Conservation (phyloP, 2,329 filamentous ascomycete species). For the Venturia aucupariae region DNA sequence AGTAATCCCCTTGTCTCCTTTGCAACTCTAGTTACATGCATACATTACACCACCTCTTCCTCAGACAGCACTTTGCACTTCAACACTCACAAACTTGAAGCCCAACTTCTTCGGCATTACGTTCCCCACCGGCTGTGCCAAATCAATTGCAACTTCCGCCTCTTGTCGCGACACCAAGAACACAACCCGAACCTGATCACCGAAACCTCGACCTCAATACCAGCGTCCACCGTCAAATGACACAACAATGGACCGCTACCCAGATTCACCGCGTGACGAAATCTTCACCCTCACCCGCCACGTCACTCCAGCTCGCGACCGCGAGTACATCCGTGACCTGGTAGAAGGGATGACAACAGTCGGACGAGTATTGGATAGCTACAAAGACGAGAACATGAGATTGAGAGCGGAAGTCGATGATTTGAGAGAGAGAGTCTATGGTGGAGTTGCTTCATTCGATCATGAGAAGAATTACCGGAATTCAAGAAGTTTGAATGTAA, state of each 20-base stretch:
- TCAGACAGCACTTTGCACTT: too few species aligned
- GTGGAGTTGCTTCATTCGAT: neutral
- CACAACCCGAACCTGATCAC: too few species aligned
- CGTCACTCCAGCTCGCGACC: neutral
- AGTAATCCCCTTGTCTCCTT: too few species aligned
- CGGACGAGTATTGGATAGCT: neutral
- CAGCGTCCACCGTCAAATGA: neutral
- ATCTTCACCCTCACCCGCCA: neutral
- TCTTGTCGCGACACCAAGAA: too few species aligned
- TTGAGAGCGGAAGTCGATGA: neutral
- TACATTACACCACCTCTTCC: too few species aligned
- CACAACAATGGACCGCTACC: neutral
- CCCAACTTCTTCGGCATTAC: too few species aligned
- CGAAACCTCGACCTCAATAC: too few species aligned
- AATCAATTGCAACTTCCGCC: too few species aligned
- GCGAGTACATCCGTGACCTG: neutral
- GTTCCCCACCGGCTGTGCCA: too few species aligned
- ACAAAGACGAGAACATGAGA: neutral
- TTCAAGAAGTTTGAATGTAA: neutral
- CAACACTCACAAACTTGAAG: too few species aligned
- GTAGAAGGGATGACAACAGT: neutral
- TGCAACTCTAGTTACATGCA: too few species aligned
- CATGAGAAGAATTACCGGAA: neutral
- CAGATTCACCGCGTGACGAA: neutral
- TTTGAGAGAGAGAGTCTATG: neutral